Conservation (phyloP, 768 basidiomycete species). For the Trametes villosa region DNA sequence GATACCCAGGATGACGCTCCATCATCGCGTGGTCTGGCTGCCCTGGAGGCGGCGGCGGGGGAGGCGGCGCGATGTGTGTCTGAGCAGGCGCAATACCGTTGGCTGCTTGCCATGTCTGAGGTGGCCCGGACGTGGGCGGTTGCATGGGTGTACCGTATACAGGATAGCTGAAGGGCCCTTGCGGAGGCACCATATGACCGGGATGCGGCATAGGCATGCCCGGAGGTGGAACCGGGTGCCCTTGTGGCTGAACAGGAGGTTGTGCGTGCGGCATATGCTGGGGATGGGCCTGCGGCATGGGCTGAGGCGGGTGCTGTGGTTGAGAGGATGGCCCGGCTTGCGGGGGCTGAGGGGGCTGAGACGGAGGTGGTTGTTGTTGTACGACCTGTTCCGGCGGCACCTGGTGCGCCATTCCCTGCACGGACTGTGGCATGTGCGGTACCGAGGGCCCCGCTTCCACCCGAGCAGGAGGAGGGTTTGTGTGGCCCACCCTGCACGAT, state of each 20-base stretch:
- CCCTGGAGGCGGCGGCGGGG: conserved; percentile 15
- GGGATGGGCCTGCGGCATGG: conserved; percentile 21
- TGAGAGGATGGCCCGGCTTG: conserved; percentile 7
- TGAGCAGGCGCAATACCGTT: conserved; percentile 68
- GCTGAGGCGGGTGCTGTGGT: conserved; percentile 15
- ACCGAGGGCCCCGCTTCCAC: conserved; percentile 11
- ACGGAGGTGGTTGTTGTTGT: conserved; percentile 25
- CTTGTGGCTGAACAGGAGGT: conserved; percentile 10
- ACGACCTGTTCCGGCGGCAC: conserved; percentile 25
- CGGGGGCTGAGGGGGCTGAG: neutral
- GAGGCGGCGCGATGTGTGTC: conserved; percentile 47
- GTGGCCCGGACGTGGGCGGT: conserved; percentile 50
- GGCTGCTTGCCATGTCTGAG: conserved; percentile 69
- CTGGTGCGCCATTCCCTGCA: conserved; percentile 16
- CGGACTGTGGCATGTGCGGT: conserved; percentile 17
- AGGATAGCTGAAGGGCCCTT: conserved; percentile 25
- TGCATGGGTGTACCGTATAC: conserved; percentile 41
- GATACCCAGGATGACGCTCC: conserved; percentile 49
- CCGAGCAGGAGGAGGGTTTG: neutral
- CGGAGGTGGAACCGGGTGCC: conserved; percentile 20
- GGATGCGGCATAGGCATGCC: conserved; percentile 31
- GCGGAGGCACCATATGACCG: conserved; percentile 17
- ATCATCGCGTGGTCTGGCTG: conserved; percentile 43
- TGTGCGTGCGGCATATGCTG: conserved; percentile 6
- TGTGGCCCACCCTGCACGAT: neutral